A percentile compares a stretch with the other conserved stretches of the same genome.
Evolutionary conservation across 2,329 filamentous ascomycete genomes (phyloP).

Genomic region (Xylariaceae sp.): DNA sequence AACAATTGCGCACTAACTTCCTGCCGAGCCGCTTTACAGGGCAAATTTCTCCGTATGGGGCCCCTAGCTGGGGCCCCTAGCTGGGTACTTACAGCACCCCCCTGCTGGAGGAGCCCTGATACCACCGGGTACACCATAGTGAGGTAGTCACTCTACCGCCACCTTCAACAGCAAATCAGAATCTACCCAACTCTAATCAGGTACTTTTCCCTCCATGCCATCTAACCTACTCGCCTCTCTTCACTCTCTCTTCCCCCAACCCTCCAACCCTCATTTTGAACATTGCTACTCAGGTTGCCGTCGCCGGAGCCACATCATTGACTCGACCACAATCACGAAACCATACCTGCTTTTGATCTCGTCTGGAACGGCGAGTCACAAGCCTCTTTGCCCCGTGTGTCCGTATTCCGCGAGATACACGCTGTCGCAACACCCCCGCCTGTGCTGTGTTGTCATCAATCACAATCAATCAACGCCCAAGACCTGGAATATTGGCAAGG

Average conservation of each 20-base stretch:
- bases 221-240: constrained; percentile 4
- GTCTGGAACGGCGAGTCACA: constrained; percentile 19
- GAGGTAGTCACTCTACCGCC: constrained; percentile 1
- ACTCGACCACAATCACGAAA: constrained; percentile 5
- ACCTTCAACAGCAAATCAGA: constrained; percentile 10
- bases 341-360: constrained; percentile 7
- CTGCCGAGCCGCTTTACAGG: neutral
- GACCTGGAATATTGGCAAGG: constrained; percentile 23
- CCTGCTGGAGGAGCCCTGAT: constrained; percentile 2
- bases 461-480: constrained; percentile 15
- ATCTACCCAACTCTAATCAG: constrained; percentile 3
- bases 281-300: neutral
- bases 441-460: constrained; percentile 19
- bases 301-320: constrained; percentile 10
- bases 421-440: constrained; percentile 14
- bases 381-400: constrained; percentile 5
- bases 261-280: neutral
- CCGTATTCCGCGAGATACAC: constrained; percentile 2
- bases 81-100: constrained; percentile 12
- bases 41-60: neutral
- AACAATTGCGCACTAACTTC: no score
- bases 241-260: constrained; percentile 8
- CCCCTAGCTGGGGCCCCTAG: neutral
- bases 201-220: neutral
- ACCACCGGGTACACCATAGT: neutral